These are phyloP conservation scores for Musa troglodytarum DNA, from an alignment of 176 grass and related monocot genomes.

Conservation along the genomic window DNA sequence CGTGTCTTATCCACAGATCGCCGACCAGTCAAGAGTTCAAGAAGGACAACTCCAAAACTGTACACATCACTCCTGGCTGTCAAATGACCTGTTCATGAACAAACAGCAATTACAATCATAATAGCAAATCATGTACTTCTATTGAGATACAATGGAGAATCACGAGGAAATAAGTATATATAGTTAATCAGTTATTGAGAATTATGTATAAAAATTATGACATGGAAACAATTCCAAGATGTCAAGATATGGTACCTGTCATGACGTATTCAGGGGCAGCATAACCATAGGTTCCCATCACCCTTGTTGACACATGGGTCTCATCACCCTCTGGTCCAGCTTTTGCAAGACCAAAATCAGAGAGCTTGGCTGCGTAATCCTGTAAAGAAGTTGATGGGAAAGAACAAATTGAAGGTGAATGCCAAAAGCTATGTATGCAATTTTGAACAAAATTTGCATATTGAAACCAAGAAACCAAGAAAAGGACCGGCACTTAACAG, in stretches of 20 bases:
- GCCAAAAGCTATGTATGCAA: not conserved
- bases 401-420: conserved; percentile 1
- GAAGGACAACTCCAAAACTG: conserved; percentile 89
- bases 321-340: conserved; percentile 93
- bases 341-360: conserved; percentile 98
- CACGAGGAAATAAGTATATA: not conserved
- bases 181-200: not conserved
- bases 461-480: not conserved
- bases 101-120: not conserved
- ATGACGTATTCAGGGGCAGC: conserved; percentile 99
- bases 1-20: conserved; percentile 91
- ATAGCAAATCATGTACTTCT: not conserved
- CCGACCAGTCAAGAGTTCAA: conserved; percentile 83
- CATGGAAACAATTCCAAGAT: not conserved
- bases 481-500: conserved; percentile 40
- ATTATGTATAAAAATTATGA: not conserved
- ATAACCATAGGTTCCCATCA: conserved; percentile 99
- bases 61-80: conserved; percentile 95
- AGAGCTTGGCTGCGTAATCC: conserved; percentile 96
- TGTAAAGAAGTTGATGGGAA: conserved; percentile 28
- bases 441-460: conserved; percentile 4
- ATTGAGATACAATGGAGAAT: not conserved
- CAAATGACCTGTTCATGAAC: conserved; percentile 58
- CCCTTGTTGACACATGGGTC: conserved; percentile 92
- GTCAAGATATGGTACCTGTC: conserved; percentile 54